Base-by-base conservation (phyloP, 169 alveolate species). In the Cryptosporidium tyzzeri region DNA sequence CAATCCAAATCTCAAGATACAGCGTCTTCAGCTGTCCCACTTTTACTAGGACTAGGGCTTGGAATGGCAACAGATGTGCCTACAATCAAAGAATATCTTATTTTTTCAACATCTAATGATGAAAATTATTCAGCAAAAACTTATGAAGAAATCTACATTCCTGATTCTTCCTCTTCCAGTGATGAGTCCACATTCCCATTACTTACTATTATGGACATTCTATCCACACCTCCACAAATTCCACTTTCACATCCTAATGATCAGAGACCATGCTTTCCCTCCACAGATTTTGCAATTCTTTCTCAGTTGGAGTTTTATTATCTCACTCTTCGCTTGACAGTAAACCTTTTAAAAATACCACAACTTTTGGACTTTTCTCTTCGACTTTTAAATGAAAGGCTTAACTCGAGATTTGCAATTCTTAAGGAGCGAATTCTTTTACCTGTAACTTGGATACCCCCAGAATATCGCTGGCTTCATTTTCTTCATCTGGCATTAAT, bases 231-330 rank as follows among this genome's bases (percentile, higher is more conserved):
- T 41, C 89, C 89, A 12, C 80, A 80, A 39, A 80, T 80, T 23
- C 89, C 89, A 23, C 35, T 80, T 9, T 45, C 75, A 29, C 68
- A 59, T 21, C 89, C 89, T 21, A 59, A 48, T 65, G 89, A 80
- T 18, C 35, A 80, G 9, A 80, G 48, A 26, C 55, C 70, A 18
- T 59, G 39, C 10, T 55, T 21, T 39, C 89, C 89, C 18, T 26
- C 48, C 12, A 33, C 39, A n/a, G 89, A 80, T 31, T 80, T 80
- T 80, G 75, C 89, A n/a, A 80, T 80, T 44, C 51, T 80, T 5
- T 59, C 89, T 5, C 89, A 80, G 51, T 48, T 80, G 48, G 89
- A 80, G 53, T 29, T 80, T 59, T 80, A 80, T 80, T 80, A 80
- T 14, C 41, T 80, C 41, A 21, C 80, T 35, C 70, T 80, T 14